These are phyloP conservation scores for Cyanidium caldarium DNA, from an alignment of 23 red algal genomes.

Conservation along the genomic window DNA sequence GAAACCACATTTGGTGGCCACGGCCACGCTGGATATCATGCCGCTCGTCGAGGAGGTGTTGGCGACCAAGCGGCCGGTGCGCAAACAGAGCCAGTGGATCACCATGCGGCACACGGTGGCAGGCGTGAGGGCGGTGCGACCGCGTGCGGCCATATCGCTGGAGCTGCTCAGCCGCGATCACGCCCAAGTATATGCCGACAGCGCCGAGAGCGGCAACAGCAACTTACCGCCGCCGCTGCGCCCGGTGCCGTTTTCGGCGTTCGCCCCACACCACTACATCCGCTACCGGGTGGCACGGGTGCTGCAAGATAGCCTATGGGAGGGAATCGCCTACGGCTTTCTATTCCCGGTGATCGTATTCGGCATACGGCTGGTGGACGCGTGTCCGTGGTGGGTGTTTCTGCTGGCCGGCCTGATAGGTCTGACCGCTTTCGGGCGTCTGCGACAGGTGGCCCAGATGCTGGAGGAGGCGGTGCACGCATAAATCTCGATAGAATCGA, in stretches of 20 bases:
- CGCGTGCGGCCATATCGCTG: background rate
- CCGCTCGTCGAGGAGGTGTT: background rate
- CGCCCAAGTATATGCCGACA: background rate
- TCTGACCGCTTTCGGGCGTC: too few relatives aligned
- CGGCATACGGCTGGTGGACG: too few relatives aligned
- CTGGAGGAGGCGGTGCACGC: too few relatives aligned
- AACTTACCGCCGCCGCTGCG: background rate
- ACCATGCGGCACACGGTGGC: background rate
- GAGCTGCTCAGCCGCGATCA: background rate
- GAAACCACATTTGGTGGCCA: background rate
- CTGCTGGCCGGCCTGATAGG: too few relatives aligned
- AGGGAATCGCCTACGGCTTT: too few relatives aligned
- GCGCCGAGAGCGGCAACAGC: background rate
- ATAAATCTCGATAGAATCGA: too few relatives aligned
- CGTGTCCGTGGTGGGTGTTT: too few relatives aligned
- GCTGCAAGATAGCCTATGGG: background rate
- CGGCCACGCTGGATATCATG: background rate
- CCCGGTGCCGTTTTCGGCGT: slow-evolving; percentile 1
- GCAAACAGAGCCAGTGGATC: background rate
- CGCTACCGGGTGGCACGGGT: background rate
- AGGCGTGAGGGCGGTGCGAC: background rate
- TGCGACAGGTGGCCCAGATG: too few relatives aligned
- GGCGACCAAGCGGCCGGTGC: background rate
- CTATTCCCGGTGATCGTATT: too few relatives aligned
- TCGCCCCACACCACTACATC: background rate